Evolutionary conservation across 1,284 basidiomycete species (phyloP).

Genomic region (Irpex rosettiformis): DNA sequence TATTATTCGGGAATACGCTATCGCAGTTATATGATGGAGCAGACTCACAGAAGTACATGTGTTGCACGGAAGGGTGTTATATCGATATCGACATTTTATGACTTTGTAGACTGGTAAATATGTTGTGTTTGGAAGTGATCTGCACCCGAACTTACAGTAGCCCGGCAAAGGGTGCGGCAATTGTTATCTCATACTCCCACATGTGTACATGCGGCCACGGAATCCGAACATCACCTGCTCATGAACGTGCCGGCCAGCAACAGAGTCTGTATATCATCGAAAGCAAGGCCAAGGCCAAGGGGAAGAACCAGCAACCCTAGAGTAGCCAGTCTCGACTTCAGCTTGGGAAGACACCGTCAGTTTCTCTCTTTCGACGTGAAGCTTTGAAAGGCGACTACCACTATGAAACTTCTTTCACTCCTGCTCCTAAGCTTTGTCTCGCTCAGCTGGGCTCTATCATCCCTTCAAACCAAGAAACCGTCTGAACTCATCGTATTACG

Average conservation of each 20-base stretch:
- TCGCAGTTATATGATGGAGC: too few relatives aligned
- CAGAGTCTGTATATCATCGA: background rate
- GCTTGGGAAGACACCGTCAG: too few relatives aligned
- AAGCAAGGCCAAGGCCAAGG: too few relatives aligned
- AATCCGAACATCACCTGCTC: background rate
- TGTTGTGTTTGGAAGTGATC: background rate
- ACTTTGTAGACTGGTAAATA: background rate
- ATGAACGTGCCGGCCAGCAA: background rate
- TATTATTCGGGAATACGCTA: too few relatives aligned
- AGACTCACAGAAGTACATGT: too few relatives aligned
- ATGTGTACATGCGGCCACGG: background rate
- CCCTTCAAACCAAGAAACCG: conserved; percentile 5
- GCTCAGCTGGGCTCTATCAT: background rate
- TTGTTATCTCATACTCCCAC: background rate
- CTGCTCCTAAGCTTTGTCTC: background rate
- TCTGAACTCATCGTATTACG: conserved; percentile 24
- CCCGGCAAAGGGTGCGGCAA: background rate
- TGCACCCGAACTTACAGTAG: background rate
- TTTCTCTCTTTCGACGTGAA: background rate
- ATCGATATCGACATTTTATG: too few relatives aligned
- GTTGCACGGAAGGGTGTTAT: too few relatives aligned
- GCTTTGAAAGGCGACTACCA: background rate
- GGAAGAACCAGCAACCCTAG: too few relatives aligned
- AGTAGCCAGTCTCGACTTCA: too few relatives aligned
- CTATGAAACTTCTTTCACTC: background rate